phyloP scores from a whole-genome alignment of 2,329 filamentous ascomycete species.

The Ascochyta fabae region DNA sequence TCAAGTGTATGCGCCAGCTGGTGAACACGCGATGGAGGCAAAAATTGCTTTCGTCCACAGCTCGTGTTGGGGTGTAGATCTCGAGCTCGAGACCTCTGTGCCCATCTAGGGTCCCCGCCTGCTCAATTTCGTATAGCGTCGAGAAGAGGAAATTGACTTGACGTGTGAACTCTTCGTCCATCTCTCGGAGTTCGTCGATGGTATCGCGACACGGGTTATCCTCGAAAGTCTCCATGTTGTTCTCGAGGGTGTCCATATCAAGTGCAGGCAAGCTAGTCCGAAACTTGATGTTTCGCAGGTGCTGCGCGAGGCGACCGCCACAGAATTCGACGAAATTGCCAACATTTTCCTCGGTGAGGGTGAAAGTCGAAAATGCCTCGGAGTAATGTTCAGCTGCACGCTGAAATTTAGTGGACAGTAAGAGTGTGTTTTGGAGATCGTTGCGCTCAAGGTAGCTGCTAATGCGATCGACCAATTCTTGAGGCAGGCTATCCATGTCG shows the following conservation, averaged over 20 bases:
- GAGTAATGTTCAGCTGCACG: constrained; percentile 21
- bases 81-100: constrained; percentile 9
- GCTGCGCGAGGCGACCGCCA: constrained; percentile 12
- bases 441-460: constrained; percentile 15
- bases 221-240: background rate
- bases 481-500: constrained; percentile 20
- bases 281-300: constrained; percentile 18
- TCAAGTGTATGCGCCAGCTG: constrained; percentile 23
- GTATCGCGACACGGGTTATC: constrained; percentile 15
- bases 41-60: background rate
- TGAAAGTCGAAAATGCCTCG: constrained; percentile 13
- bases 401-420: constrained; percentile 16
- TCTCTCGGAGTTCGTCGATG: constrained; percentile 11
- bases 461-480: constrained; percentile 26
- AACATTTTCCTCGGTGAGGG: constrained; percentile 8
- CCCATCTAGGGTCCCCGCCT: background rate
- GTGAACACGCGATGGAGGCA: constrained; percentile 5
- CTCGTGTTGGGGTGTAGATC: constrained; percentile 11
- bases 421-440: constrained; percentile 23
- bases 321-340: constrained; percentile 19
- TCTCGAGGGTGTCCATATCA: background rate
- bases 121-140: constrained; percentile 4
- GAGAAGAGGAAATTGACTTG: constrained; percentile 19
- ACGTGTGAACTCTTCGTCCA: constrained; percentile 19
- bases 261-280: constrained; percentile 5